phyloP scores from a whole-genome alignment of 2,329 filamentous ascomycete genomes.

The Elsinoe fawcettii region DNA sequence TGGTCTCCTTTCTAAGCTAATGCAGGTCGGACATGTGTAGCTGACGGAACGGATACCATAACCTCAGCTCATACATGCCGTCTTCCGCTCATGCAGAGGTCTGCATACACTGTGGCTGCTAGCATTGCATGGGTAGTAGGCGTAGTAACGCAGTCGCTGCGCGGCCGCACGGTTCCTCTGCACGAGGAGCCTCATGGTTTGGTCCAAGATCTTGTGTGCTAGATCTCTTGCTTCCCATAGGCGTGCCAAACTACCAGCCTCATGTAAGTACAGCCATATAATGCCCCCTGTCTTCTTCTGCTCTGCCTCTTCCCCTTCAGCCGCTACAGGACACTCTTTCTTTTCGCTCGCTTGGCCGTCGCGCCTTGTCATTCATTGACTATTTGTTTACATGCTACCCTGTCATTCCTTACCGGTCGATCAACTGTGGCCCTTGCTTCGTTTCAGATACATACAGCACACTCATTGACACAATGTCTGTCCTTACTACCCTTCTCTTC shows the following conservation, averaged over 20 bases:
- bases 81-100: not conserved
- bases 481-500: conserved; percentile 2
- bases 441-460: not conserved
- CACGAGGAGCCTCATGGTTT: not conserved
- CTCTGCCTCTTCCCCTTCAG: not conserved
- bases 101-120: not conserved
- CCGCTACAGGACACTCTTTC: conserved; percentile 4
- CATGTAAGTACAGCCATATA: not conserved
- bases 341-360: not conserved
- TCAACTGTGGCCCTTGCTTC: not conserved
- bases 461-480: not conserved
- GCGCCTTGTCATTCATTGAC: conserved; percentile 1
- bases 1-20: not conserved
- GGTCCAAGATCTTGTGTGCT: not conserved
- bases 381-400: conserved; percentile 8
- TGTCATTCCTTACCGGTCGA: not conserved
- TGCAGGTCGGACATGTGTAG: not conserved
- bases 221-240: not conserved
- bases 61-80: not conserved
- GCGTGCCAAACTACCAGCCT: not conserved
- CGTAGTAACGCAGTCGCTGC: not conserved
- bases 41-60: not conserved
- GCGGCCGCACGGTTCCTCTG: not conserved
- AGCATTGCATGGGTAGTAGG: not conserved
- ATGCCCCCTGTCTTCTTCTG: conserved; percentile 5